Evolutionary conservation across 1,284 basidiomycete species (phyloP).

Genomic region (Inonotus hispidus): DNA sequence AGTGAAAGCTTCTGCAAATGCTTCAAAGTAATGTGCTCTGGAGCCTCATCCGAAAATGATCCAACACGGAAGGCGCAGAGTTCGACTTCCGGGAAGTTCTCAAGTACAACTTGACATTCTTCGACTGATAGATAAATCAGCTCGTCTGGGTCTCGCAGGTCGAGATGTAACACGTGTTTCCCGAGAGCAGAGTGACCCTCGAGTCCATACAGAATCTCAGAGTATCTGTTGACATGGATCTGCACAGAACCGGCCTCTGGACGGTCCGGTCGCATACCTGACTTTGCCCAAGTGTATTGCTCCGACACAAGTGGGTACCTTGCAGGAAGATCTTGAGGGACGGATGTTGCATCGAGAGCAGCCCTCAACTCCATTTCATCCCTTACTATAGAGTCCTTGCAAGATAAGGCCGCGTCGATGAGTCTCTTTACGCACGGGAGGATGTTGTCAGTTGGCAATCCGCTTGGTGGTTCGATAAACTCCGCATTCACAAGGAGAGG

Average conservation of each 20-base stretch:
- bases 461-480: neutral
- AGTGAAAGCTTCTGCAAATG: constrained; percentile 3
- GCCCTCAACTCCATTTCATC: neutral
- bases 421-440: neutral
- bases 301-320: neutral
- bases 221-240: neutral
- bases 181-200: constrained; percentile 8
- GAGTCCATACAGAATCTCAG: constrained; percentile 2
- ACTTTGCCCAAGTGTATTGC: constrained; percentile 6
- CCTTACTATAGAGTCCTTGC: neutral
- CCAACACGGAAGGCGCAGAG: constrained; percentile 5
- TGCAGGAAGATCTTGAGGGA: neutral
- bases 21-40: neutral
- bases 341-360: neutral
- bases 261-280: neutral
- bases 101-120: constrained; percentile 3
- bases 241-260: neutral
- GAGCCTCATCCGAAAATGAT: neutral
- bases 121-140: neutral
- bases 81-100: constrained; percentile 8
- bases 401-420: neutral
- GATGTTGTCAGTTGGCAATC: neutral
- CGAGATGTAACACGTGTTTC: neutral
- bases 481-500: neutral
- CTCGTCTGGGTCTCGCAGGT: neutral